Base-by-base conservation (phyloP, 805 yeast genomes). In the Metschnikowia aberdeeniae region DNA sequence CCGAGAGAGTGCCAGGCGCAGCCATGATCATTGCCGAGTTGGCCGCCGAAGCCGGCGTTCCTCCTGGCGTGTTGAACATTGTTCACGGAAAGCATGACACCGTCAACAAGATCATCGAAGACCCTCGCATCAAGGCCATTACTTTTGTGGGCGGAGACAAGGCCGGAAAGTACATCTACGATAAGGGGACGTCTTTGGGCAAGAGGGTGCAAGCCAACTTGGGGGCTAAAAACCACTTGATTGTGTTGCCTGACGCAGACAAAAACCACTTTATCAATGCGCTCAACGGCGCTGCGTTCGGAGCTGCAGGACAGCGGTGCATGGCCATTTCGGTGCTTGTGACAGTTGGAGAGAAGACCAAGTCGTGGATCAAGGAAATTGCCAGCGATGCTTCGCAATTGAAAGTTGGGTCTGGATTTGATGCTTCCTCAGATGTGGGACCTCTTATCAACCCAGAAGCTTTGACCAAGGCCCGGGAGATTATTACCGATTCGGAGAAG, bases 231-330 rank as follows among this genome's bases (percentile, higher is more conserved):
- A 84, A 84, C 72, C 92, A 84, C 64, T 76, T 84, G 58, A 75
- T 85, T 44, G 79, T 84, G 13, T 68, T 82, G 51, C 88, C 89
- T 13, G 90, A 84, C 57, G 88, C 89, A 38, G 78, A 82, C 66
- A 78, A 80, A 63, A 64, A 68, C 50, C 79, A 78, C 50, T 77
- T 86, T 40, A 67, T 84, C 54, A 81, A 79, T 59, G 82, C 86
- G 44, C 68, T 84, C 39, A 81, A 74, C 47, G 85, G 88, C 40
- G 89, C 90, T 43, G 86, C 89, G 20, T 84, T 84, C 63, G 89
- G 90, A 28, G 89, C 90, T 42, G 89, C 90, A 14, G 92, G 90
- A 50, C 92, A 84, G 73, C 79, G 89, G 61, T 84, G 92, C 67
- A 81, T 84, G 86, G 86, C 88, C 9, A 80, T 85, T 43, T 81